Evolutionary conservation across 805 yeast genomes (phyloP).

Genomic region (Komagataella ulmi): DNA sequence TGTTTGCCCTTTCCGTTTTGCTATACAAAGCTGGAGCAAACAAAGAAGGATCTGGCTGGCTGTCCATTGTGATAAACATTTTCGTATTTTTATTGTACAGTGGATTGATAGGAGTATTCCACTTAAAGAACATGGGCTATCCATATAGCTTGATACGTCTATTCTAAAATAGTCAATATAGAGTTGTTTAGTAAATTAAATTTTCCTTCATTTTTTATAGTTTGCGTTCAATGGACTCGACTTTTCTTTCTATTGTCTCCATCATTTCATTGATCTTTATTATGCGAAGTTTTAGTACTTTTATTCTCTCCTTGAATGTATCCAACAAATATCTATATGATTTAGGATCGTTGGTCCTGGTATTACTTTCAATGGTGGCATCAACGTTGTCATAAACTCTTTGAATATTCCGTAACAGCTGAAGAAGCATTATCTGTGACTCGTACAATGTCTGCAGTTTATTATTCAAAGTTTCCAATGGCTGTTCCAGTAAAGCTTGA

Average conservation of each 20-base stretch:
- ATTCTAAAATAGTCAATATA: neutral
- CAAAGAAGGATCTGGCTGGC: constrained; percentile 29
- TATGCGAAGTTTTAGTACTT: constrained; percentile 11
- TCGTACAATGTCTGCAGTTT: constrained; percentile 40
- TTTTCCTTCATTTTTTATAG: constrained; percentile 1
- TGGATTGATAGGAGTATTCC: constrained; percentile 51
- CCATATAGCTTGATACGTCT: constrained; percentile 50
- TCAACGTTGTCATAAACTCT: constrained; percentile 15
- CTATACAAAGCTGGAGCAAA: constrained; percentile 41
- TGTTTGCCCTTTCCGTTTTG: constrained; percentile 50
- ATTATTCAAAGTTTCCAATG: constrained; percentile 36
- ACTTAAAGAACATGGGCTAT: constrained; percentile 58
- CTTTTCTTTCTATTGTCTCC: constrained; percentile 22
- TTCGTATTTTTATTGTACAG: constrained; percentile 47
- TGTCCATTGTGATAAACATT: constrained; percentile 27
- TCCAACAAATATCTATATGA: neutral
- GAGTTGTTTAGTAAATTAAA: neutral
- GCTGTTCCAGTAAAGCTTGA: constrained; percentile 38
- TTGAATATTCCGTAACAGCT: constrained; percentile 29
- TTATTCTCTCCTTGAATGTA: constrained; percentile 9
- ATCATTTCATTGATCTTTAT: constrained; percentile 14
- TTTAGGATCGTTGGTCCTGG: constrained; percentile 4
- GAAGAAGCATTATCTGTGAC: constrained; percentile 39
- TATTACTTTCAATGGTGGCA: constrained; percentile 12
- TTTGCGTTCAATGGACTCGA: constrained; percentile 13